Evolutionary conservation across 1,139 yeast genomes (phyloP).

Genomic region (Blastobotrys apis): DNA sequence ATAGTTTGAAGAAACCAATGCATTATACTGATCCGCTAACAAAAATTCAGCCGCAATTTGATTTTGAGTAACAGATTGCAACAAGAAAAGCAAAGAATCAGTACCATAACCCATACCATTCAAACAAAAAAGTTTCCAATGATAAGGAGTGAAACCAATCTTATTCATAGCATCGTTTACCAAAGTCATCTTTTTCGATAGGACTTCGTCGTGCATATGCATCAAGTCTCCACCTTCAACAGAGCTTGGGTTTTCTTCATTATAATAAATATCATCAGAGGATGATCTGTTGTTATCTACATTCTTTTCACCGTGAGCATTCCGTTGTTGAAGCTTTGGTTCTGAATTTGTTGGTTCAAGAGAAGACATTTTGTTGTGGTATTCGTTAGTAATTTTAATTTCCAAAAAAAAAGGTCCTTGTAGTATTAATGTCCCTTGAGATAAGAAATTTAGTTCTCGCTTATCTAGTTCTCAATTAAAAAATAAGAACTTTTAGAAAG

Average conservation of each 20-base stretch:
- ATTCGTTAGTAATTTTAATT: no score
- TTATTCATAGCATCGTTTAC: conserved; percentile 33
- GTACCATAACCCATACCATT: conserved; percentile 61
- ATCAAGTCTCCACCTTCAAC: conserved; percentile 14
- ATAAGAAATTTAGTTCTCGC: no score
- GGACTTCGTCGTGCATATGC: conserved; percentile 14
- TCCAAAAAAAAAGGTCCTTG: no score
- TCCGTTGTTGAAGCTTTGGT: not conserved
- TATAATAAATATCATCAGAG: conserved; percentile 8
- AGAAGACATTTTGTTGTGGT: not conserved
- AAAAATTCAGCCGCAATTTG: conserved; percentile 27
- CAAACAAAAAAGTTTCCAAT: conserved; percentile 29
- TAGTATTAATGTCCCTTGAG: no score
- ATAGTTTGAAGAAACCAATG: conserved; percentile 42
- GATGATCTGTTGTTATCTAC: conserved; percentile 6
- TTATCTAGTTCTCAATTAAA: no score
- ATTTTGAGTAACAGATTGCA: conserved; percentile 43
- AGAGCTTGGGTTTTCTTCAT: conserved; percentile 10
- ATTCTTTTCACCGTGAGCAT: not conserved
- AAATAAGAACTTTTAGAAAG: no score
- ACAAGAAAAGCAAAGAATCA: conserved; percentile 52
- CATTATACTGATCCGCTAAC: conserved; percentile 25
- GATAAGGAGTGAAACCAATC: conserved; percentile 30
- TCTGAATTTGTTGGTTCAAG: not conserved
- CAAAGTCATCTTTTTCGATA: conserved; percentile 24